A percentile compares a stretch with the other conserved stretches of the same genome.
These are phyloP conservation scores for Rosellinia necatrix DNA, from an alignment of 2,329 filamentous ascomycete genomes.

Conservation along the genomic window DNA sequence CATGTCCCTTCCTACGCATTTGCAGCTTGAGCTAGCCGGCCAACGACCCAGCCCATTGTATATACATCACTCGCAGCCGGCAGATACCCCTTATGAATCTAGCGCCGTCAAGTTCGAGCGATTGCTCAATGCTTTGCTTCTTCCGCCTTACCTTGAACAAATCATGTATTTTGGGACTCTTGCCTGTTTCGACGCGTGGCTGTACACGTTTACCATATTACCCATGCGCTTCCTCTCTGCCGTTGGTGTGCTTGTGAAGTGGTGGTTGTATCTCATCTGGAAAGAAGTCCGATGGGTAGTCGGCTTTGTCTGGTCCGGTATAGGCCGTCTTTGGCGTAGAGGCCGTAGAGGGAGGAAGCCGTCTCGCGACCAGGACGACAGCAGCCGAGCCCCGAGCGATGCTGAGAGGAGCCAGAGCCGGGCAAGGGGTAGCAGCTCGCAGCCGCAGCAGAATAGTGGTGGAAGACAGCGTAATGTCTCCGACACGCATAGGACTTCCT, in stretches of 20 bases:
- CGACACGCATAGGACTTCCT: conserved; percentile 24
- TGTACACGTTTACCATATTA: conserved; percentile 94
- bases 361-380: conserved; percentile 35
- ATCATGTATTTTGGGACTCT: conserved; percentile 86
- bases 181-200: conserved; percentile 92
- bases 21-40: conserved; percentile 67
- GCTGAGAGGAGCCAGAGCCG: conserved; percentile 47
- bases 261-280: conserved; percentile 74
- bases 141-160: conserved; percentile 82
- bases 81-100: conserved; percentile 81
- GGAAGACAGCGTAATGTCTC: conserved; percentile 30
- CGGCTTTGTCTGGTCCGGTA: conserved; percentile 77
- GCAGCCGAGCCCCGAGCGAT: conserved; percentile 40
- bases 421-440: conserved; percentile 28
- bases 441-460: conserved; percentile 25
- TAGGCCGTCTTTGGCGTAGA: conserved; percentile 77
- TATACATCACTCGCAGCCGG: conserved; percentile 62
- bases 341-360: conserved; percentile 52
- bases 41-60: conserved; percentile 68
- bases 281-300: conserved; percentile 75
- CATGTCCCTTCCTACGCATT: conserved; percentile 68
- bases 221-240: conserved; percentile 87
- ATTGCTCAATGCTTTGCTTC: conserved; percentile 81
- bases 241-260: conserved; percentile 73
- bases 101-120: conserved; percentile 91